Percentiles rank a stretch among this genome's conserved stretches.
phyloP scores from a whole-genome alignment of 106 monocot species.

The Allium cepa region DNA sequence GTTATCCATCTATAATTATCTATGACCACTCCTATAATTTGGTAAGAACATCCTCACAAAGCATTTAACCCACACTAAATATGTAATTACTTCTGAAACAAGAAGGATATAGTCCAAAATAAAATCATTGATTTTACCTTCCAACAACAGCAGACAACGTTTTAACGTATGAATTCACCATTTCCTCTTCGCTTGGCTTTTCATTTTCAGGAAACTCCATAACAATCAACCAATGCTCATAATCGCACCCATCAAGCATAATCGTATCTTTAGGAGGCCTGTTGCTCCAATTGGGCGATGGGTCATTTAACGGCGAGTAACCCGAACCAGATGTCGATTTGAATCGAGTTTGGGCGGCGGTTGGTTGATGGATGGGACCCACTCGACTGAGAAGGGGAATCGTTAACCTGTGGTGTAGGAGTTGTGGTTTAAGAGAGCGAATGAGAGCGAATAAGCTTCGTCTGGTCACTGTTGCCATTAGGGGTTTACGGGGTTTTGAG shows the following conservation, averaged over 20 bases:
- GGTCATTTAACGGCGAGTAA: slow-evolving; percentile 84
- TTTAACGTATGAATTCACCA: slow-evolving; percentile 80
- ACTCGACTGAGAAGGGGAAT: slow-evolving; percentile 1
- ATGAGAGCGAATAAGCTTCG: slow-evolving; percentile 37
- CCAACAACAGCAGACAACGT: slow-evolving; percentile 79
- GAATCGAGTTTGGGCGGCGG: slow-evolving; percentile 18
- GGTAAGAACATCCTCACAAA: too few species aligned
- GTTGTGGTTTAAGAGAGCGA: slow-evolving; percentile 7
- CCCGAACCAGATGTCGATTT: slow-evolving; percentile 72
- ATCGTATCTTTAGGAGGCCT: slow-evolving; percentile 95
- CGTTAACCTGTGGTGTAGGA: slow-evolving; percentile 1
- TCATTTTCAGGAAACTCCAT: slow-evolving; percentile 80
- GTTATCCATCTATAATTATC: too few species aligned
- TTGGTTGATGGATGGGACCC: not conserved
- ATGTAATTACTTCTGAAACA: too few species aligned
- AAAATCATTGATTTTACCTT: slow-evolving; percentile 28
- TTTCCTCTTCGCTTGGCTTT: slow-evolving; percentile 86
- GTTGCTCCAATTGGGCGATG: slow-evolving; percentile 87
- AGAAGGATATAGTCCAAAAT: too few species aligned
- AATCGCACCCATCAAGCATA: slow-evolving; percentile 94
- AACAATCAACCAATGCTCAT: slow-evolving; percentile 98
- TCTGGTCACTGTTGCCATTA: slow-evolving; percentile 30
- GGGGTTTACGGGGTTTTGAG: not conserved
- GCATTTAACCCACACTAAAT: too few species aligned
- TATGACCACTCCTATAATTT: too few species aligned